phyloP scores from a whole-genome alignment of 768 basidiomycete species.

The Xerocomus potaroensis region DNA sequence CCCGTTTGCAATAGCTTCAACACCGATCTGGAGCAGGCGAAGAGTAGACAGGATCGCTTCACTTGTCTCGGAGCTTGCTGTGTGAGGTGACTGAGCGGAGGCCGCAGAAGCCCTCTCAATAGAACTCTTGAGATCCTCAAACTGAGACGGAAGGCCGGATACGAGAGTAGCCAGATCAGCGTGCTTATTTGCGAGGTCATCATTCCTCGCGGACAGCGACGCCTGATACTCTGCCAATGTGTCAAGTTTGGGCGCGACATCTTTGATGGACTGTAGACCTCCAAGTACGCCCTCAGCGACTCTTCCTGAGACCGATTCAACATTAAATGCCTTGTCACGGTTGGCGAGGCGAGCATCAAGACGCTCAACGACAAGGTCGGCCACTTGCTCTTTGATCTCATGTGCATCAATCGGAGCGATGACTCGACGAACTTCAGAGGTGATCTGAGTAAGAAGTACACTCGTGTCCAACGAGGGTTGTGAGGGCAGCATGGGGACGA shows the following conservation, averaged over 20 bases:
- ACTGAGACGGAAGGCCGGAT: slow-evolving; percentile 43
- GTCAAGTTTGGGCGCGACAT: slow-evolving; percentile 39
- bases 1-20: slow-evolving; percentile 47
- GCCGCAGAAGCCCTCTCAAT: slow-evolving; percentile 33
- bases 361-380: slow-evolving; percentile 83
- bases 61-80: slow-evolving; percentile 11
- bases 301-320: slow-evolving; percentile 52
- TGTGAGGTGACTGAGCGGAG: slow-evolving; percentile 17
- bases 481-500: slow-evolving; percentile 60
- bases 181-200: slow-evolving; percentile 38
- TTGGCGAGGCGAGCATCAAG: slow-evolving; percentile 77
- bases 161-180: slow-evolving; percentile 39
- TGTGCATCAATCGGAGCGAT: slow-evolving; percentile 78
- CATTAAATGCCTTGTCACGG: slow-evolving; percentile 65
- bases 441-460: slow-evolving; percentile 54
- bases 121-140: slow-evolving; percentile 42
- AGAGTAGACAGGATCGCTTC: slow-evolving; percentile 34
- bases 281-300: slow-evolving; percentile 51
- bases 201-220: slow-evolving; percentile 36
- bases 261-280: slow-evolving; percentile 39
- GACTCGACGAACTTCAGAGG: slow-evolving; percentile 63
- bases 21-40: slow-evolving; percentile 41
- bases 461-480: slow-evolving; percentile 46
- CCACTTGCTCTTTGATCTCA: slow-evolving; percentile 85
- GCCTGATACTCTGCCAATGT: slow-evolving; percentile 41